phyloP scores from a whole-genome alignment of 1,284 basidiomycete species.

The Malassezia psittaci region DNA sequence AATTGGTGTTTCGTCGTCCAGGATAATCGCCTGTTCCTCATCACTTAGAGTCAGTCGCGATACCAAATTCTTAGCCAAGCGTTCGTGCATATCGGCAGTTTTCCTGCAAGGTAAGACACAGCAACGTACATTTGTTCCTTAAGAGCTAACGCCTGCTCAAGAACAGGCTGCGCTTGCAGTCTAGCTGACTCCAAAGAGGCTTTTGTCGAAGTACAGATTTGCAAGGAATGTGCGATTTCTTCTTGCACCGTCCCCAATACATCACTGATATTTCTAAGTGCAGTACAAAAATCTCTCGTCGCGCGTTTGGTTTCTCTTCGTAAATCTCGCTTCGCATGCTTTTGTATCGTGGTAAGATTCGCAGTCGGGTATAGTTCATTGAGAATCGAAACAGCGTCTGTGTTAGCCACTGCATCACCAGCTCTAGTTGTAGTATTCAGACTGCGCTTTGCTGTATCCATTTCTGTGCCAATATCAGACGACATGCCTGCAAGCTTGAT shows the following conservation, averaged over 20 bases:
- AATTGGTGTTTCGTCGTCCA: slow-evolving; percentile 58
- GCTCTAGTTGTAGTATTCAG: too few species aligned
- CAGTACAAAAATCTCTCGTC: slow-evolving; percentile 1
- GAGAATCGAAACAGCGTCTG: neutral
- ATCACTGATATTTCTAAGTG: neutral
- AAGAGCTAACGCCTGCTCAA: slow-evolving; percentile 18
- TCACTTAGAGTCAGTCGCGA: slow-evolving; percentile 70
- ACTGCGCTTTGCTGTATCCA: neutral
- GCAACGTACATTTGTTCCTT: slow-evolving; percentile 12
- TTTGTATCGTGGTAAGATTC: neutral
- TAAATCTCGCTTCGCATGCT: neutral
- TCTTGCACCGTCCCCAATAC: neutral
- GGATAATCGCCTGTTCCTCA: slow-evolving; percentile 61
- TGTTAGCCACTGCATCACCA: too few species aligned
- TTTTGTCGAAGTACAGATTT: neutral
- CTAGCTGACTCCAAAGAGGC: neutral
- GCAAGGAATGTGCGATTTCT: neutral
- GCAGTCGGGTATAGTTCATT: neutral
- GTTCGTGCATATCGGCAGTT: slow-evolving; percentile 49
- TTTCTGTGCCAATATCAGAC: too few species aligned
- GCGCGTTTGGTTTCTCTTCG: neutral
- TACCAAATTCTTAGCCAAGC: slow-evolving; percentile 70
- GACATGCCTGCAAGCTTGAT: too few species aligned
- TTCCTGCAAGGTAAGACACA: slow-evolving; percentile 8
- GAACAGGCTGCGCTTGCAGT: neutral